A percentile compares a stretch with the other conserved stretches of the same genome.
Conservation (phyloP, 129 eudicot genomes). For the Helianthus tuberosus region DNA sequence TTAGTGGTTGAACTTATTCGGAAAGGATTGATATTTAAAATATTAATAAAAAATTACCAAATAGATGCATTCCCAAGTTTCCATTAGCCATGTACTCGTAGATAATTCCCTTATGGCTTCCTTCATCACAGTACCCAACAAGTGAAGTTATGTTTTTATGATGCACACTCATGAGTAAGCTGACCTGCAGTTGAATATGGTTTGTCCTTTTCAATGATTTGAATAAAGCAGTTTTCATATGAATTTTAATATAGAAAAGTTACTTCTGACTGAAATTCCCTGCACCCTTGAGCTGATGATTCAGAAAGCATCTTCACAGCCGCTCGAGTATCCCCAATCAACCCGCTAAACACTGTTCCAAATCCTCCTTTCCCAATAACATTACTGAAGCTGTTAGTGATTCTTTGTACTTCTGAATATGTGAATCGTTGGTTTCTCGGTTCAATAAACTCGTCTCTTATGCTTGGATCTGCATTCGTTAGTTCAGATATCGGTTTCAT, state of each 20-base stretch:
- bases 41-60: no score
- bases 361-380: slow-evolving; percentile 64
- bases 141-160: slow-evolving; percentile 17
- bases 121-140: slow-evolving; percentile 16
- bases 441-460: slow-evolving; percentile 6
- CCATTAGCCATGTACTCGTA: slow-evolving; percentile 18
- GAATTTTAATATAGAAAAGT: background rate
- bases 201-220: background rate
- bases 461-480: slow-evolving; percentile 12
- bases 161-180: slow-evolving; percentile 11
- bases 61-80: slow-evolving; percentile 8
- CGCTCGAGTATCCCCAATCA: slow-evolving; percentile 32
- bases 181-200: background rate
- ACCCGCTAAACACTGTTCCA: slow-evolving; percentile 55
- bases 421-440: slow-evolving; percentile 28
- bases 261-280: slow-evolving; percentile 52
- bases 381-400: slow-evolving; percentile 37
- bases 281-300: slow-evolving; percentile 44
- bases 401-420: slow-evolving; percentile 39
- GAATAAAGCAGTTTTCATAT: background rate
- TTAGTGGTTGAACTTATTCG: slow-evolving; percentile 4
- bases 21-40: background rate
- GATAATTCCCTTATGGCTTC: slow-evolving; percentile 12
- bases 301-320: slow-evolving; percentile 61
- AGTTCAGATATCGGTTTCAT: background rate